Evolutionary conservation across 495 filamentous ascomycete genomes (phyloP), one percentile per base, ranked within the genome.

Genomic region (Lasiosphaeria hispida): DNA sequence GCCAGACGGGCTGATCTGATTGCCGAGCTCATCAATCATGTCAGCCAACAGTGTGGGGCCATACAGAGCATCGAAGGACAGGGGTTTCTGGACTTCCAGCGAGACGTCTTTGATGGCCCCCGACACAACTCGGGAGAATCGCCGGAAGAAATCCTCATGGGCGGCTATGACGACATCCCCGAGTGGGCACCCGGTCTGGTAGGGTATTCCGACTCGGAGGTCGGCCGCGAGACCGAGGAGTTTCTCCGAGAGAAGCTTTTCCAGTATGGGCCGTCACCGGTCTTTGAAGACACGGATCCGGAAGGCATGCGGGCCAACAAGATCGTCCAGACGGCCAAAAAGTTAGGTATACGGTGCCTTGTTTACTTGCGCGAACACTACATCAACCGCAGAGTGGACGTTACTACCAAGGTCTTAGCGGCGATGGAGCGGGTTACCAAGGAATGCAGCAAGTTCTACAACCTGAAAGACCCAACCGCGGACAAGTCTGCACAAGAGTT

Each of bases 131-230:
- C 61, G 1, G 62, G 54, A 13, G 66, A 75, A 39, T 41, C 48
- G 10, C 52, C 19, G 13, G 60, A 70, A 13, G 60, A 61, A 1
- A 68, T 76, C 23, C 55, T 63, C 14, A 5, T 71, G 14, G 51
- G 63, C 11, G 57, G 69, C 10, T 71, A 86, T n/a, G 75, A 82
- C 7, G 76, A 72, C 14, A 69, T 91, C 10, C 77, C 81, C 0
- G 70, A 79, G 36, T 92, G 87, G 86, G 85, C 77, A 1, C 89
- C 90, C 7, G 79, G 83, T 2, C 65, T 94, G 23, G 76, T 91
- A 15, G 81, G 82, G 43, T 87, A 86, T 61, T 78, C 72, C 14
- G 86, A 90, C 40, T 69, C 70, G 10, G 55, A 65, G 3, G 77
- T 89, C 19, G 81, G 83, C 18, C 67, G 71, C 13, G 72, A 74